Evolutionary conservation across 2,329 filamentous ascomycete species (phyloP), one percentile per base, ranked within the genome.

Genomic region (Chrysosporium keratinophilum): DNA sequence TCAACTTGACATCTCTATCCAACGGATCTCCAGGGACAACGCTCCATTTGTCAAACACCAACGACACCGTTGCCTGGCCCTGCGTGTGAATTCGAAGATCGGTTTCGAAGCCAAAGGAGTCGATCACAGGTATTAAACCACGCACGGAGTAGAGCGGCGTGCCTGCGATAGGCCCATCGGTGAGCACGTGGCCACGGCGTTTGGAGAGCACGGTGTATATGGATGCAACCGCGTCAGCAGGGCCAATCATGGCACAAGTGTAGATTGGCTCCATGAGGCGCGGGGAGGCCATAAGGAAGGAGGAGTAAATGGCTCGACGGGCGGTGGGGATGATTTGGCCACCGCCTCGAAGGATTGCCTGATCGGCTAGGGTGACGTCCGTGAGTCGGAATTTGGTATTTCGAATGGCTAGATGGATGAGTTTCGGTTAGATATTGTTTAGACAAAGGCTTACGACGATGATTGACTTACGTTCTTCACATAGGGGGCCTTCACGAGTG

Each of bases 371-470:
- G 41, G 85, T 78, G 52, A 95, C 82, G 66, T 97, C 91, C 57
- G 90, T 97, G 64, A 98, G 82, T 67, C 90, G 88, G 79, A 98
- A 98, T 67, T 95, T 96, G 62, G 88, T 88, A 71, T 98, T 98
- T 62, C 93, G 90, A 65, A 98, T 97, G 34, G 93, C 85, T 88
- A 15, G 1, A 42, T 28, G 35, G 17, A 31, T 19, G 56, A 47
- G 56, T 67, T 62, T n/a, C n/a, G 64, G 58, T 43, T 54, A 34
- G 43, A 44, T 19, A 54, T 56, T 57, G n/a, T 50, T 55, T 31
- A 23, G 2, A n/a, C 12, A 46, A 37, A 31, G 14, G 19, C 9
- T 19, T 19, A 48, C 9, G 46, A 15, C 15, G 40, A 33, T n/a
- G 54, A 52, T 58, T 54, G 56, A 82, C 85, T 80, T 75, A 88